Percentiles rank a stretch among this genome's conserved stretches.
These are phyloP conservation scores for Pythium oligandrum DNA, from an alignment of 352 stramenopile species.

Conservation along the genomic window DNA sequence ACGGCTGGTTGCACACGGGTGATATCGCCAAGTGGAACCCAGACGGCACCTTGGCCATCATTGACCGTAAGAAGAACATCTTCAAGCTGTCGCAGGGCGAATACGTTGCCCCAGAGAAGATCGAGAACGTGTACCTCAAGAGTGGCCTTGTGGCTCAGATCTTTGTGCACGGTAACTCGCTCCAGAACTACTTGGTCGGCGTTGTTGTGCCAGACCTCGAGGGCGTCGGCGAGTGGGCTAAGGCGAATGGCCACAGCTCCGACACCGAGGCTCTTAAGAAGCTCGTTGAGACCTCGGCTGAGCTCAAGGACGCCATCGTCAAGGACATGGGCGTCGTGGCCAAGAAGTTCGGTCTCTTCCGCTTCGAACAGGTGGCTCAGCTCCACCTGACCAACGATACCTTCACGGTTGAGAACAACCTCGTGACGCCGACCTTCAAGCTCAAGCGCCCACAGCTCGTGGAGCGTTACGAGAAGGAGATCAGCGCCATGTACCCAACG, in stretches of 20 bases:
- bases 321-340: constrained; percentile 68
- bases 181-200: constrained; percentile 91
- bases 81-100: constrained; percentile 94
- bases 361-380: constrained; percentile 91
- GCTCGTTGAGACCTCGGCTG: constrained; percentile 17
- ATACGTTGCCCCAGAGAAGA: constrained; percentile 96
- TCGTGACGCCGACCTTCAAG: constrained; percentile 97
- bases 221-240: constrained; percentile 71
- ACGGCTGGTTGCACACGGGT: constrained; percentile 96
- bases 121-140: constrained; percentile 94
- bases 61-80: constrained; percentile 92
- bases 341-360: constrained; percentile 70
- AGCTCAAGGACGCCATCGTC: constrained; percentile 56
- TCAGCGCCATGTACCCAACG: constrained; percentile 74
- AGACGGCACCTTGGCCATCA: constrained; percentile 87
- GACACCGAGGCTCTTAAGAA: constrained; percentile 21
- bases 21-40: constrained; percentile 95
- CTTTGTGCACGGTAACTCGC: constrained; percentile 95
- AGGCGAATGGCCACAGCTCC: constrained; percentile 29
- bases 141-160: constrained; percentile 87
- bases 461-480: constrained; percentile 75
- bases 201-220: constrained; percentile 94
- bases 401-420: constrained; percentile 89
- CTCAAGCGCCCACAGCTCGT: constrained; percentile 91
- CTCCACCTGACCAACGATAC: constrained; percentile 81